Base-by-base conservation (phyloP, 2,329 filamentous ascomycete genomes). In the Septoria linicola region DNA sequence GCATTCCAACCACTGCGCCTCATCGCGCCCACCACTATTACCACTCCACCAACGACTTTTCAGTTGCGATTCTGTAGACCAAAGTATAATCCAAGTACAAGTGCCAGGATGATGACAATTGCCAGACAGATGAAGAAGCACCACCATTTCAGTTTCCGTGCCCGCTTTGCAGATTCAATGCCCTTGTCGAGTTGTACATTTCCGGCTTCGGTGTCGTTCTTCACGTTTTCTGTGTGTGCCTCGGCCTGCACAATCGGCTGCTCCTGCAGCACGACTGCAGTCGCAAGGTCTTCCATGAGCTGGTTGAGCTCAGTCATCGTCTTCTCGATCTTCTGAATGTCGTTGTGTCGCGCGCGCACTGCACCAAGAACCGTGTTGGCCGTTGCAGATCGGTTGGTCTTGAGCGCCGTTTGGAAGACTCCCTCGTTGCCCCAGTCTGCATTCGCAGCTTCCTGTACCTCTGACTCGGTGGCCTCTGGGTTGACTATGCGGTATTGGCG, bases 391-490 rank as follows among this genome's bases (percentile, higher is more conserved):
- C 85, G 85, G 76, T 89, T 90, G 62, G 79, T 82, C 66, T 83
- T 84, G 64, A 91, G 82, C 86, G 88, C 88, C 51, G 83, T 85
- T 71, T 90, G 85, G 74, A 92, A 93, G 49, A 93, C 84, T 63
- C 87, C 85, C 73, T 91, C 85, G 53, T 87, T 81, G 47, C 84
- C 82, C 84, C 87, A 88, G 67, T 90, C 84, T 47, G 82, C 76
- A 60, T 88, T 77, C 19, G 82, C 75, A 3, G 87, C 87, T 67
- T 88, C 75, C 41, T 78, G 74, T 2, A 91, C 83, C 70, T 92
- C 85, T 1, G 79, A 74, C 53, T 90, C 86, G 41, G 80, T 80
- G n/a, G 88, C 88, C 37, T 89, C 84, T 44, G 88, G 88, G 41
- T 68, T 68, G 42, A 68, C 87, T 66, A 92, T 90, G 50, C 82